Percentiles rank a stretch among this genome's conserved stretches.
Conservation (phyloP, 805 yeast genomes). For the Ogataea ramenticola region DNA sequence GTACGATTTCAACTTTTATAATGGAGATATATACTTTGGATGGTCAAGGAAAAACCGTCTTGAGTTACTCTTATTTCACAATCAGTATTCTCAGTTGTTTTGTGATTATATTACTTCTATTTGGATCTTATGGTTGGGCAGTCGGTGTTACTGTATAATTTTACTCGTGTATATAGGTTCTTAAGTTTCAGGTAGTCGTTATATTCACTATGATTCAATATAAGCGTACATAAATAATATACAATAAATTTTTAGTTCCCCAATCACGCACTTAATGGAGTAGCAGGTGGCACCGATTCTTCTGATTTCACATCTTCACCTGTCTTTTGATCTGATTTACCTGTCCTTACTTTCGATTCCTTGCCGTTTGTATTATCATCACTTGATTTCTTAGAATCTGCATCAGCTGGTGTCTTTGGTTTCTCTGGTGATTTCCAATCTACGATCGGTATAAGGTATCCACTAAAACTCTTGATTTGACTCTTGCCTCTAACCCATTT, state of each 20-base stretch:
- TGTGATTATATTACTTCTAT: constrained; percentile 41
- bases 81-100: constrained; percentile 42
- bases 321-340: background rate
- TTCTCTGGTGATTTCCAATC: constrained; percentile 10
- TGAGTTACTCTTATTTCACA: constrained; percentile 42
- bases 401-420: no score
- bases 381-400: background rate
- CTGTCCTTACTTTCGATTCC: no score
- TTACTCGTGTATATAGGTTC: background rate
- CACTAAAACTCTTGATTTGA: constrained; percentile 20
- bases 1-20: constrained; percentile 67
- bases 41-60: constrained; percentile 13
- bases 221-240: no score
- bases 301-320: background rate
- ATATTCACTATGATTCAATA: no score
- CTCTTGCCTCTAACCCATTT: constrained; percentile 11
- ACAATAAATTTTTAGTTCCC: background rate
- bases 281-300: background rate
- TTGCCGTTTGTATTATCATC: background rate
- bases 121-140: constrained; percentile 74
- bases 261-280: background rate
- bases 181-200: no score
- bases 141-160: constrained; percentile 28
- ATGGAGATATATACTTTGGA: constrained; percentile 43
- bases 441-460: constrained; percentile 15